Percentiles rank a stretch among this genome's conserved stretches.
Evolutionary conservation across 2,329 filamentous ascomycete species (phyloP).

Genomic region (Stemphylium vesicarium): DNA sequence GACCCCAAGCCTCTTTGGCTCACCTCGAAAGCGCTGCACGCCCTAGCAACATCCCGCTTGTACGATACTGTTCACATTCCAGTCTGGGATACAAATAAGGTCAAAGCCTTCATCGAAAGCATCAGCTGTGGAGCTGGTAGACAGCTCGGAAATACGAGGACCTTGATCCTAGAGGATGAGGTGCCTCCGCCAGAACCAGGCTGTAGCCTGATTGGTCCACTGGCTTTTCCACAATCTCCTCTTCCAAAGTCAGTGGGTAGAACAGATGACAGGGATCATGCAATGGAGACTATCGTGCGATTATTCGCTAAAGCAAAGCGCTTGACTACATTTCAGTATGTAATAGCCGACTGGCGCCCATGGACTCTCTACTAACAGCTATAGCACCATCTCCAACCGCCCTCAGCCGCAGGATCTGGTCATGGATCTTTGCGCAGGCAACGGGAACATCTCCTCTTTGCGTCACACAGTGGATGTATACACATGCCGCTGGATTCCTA

Average conservation of each 20-base stretch:
- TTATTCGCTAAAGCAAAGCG: neutral
- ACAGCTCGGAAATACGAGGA: neutral
- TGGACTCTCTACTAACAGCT: neutral
- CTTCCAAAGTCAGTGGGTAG: no score
- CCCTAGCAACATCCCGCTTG: neutral
- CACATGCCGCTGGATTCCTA: no score
- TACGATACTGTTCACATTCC: neutral
- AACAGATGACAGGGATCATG: neutral
- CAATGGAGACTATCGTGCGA: neutral
- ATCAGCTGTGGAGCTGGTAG: neutral
- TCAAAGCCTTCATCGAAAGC: neutral
- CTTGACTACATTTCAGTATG: neutral
- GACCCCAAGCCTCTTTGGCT: neutral
- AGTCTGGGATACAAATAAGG: neutral
- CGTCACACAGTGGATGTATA: no score
- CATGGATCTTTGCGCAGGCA: neutral
- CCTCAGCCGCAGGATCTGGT: neutral
- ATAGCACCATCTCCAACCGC: neutral
- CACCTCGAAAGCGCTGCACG: neutral
- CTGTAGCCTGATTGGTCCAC: no score
- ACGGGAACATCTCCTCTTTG: neutral
- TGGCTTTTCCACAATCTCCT: neutral
- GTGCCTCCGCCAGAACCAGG: neutral
- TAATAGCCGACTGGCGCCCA: neutral
- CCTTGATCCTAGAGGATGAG: neutral